Percentiles rank a stretch among this genome's conserved stretches.
Evolutionary conservation across 306 rosid genomes (phyloP).

Genomic region (Chamaecrista fasciculata): DNA sequence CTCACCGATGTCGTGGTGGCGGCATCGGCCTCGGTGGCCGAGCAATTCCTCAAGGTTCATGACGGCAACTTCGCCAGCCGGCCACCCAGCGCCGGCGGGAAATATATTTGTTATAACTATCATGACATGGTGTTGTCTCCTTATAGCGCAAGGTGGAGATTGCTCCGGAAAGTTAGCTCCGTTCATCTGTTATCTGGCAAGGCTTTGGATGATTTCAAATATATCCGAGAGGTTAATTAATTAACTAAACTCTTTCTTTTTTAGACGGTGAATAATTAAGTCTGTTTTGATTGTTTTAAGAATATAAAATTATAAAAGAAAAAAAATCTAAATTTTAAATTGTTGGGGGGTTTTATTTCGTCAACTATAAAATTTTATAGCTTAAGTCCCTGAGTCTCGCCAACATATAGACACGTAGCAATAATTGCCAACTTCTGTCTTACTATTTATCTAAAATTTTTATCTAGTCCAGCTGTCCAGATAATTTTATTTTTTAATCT

Average conservation of each 20-base stretch:
- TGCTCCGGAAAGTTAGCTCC: constrained; percentile 69
- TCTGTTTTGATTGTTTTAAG: too few species aligned
- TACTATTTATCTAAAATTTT: too few species aligned
- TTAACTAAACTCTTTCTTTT: not conserved
- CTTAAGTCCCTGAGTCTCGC: too few species aligned
- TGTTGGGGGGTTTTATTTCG: too few species aligned
- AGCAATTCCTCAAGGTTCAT: constrained; percentile 62
- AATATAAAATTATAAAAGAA: too few species aligned
- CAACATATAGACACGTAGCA: too few species aligned
- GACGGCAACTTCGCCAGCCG: constrained; percentile 74
- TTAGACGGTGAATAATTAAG: too few species aligned
- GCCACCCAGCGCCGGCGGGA: constrained; percentile 81
- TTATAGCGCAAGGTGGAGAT: constrained; percentile 75
- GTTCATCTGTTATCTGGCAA: constrained; percentile 82
- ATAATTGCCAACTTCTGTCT: too few species aligned
- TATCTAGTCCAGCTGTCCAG: too few species aligned
- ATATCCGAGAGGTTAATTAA: constrained; percentile 66
- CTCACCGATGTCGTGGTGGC: constrained; percentile 66
- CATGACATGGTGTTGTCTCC: constrained; percentile 84
- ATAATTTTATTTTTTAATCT: too few species aligned
- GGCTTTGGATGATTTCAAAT: constrained; percentile 64
- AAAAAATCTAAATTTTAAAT: too few species aligned
- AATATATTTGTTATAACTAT: constrained; percentile 64
- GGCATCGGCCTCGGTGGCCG: constrained; percentile 69
- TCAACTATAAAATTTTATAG: too few species aligned